A percentile compares a stretch with the other conserved stretches of the same genome.
Conservation (phyloP, 2,329 filamentous ascomycete species). For the Volutella citrinella region DNA sequence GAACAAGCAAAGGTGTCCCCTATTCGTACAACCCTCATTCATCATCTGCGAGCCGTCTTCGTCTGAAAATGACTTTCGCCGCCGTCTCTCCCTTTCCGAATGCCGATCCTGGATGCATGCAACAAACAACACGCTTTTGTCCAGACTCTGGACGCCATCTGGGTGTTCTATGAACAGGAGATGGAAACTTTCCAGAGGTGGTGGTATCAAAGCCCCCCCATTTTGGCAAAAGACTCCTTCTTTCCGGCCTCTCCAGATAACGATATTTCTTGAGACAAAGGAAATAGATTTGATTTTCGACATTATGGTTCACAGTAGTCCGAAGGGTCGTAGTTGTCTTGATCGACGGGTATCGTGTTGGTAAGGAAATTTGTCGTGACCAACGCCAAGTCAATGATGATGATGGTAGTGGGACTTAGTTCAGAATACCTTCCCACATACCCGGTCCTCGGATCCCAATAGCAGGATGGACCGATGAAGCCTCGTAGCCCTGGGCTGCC, state of each 20-base stretch:
- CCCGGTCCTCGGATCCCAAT: slow-evolving; percentile 54
- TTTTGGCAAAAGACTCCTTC: slow-evolving; percentile 28
- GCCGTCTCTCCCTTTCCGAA: slow-evolving; percentile 26
- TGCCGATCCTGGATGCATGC: slow-evolving; percentile 40
- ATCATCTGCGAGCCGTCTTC: slow-evolving; percentile 15
- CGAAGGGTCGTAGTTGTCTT: slow-evolving; percentile 17
- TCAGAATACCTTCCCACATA: slow-evolving; percentile 66
- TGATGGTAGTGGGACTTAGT: slow-evolving; percentile 40
- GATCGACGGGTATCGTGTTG: slow-evolving; percentile 20
- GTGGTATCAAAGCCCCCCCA: slow-evolving; percentile 30
- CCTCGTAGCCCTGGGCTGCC: slow-evolving; percentile 46
- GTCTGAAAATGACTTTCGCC: slow-evolving; percentile 23
- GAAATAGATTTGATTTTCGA: slow-evolving; percentile 23
- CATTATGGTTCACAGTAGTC: slow-evolving; percentile 23
- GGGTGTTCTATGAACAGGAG: slow-evolving; percentile 31
- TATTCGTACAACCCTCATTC: slow-evolving; percentile 15
- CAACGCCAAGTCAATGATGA: slow-evolving; percentile 11
- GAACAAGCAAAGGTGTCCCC: slow-evolving; percentile 19
- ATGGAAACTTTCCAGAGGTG: slow-evolving; percentile 24
- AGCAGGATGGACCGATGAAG: slow-evolving; percentile 46
- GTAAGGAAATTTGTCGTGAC: slow-evolving; percentile 13
- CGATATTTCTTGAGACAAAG: slow-evolving; percentile 29
- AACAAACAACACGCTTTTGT: slow-evolving; percentile 41
- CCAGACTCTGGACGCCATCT: slow-evolving; percentile 30
- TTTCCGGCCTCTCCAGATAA: slow-evolving; percentile 24